These are phyloP conservation scores for Suillus lakei DNA, from an alignment of 768 basidiomycete genomes.

Conservation along the genomic window DNA sequence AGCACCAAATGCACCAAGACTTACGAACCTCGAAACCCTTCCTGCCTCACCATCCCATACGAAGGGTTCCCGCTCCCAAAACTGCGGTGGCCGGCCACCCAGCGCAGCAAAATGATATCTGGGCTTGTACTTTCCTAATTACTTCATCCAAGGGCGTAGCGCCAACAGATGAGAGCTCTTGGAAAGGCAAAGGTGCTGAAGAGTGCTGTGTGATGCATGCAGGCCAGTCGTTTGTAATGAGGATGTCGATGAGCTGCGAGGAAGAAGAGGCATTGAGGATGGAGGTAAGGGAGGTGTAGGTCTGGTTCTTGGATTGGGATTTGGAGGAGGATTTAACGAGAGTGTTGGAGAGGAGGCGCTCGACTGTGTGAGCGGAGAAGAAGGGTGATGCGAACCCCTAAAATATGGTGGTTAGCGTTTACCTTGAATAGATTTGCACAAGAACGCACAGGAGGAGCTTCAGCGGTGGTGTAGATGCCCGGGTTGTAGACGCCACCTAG, in stretches of 20 bases:
- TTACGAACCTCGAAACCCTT: slow-evolving; percentile 76
- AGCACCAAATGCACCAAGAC: slow-evolving; percentile 87
- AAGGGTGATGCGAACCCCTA: slow-evolving; percentile 81
- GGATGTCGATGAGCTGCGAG: slow-evolving; percentile 75
- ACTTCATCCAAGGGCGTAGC: slow-evolving; percentile 69
- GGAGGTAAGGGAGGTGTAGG: slow-evolving; percentile 67
- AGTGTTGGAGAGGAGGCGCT: slow-evolving; percentile 74
- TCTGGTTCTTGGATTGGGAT: slow-evolving; percentile 47
- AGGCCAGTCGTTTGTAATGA: slow-evolving; percentile 84
- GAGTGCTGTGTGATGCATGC: slow-evolving; percentile 66
- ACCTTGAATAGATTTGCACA: not conserved
- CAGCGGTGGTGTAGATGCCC: slow-evolving; percentile 59
- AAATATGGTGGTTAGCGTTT: slow-evolving; percentile 9
- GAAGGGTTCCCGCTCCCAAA: slow-evolving; percentile 97
- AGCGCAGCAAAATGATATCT: slow-evolving; percentile 85
- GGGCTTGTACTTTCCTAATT: slow-evolving; percentile 69
- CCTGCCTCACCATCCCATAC: slow-evolving; percentile 75
- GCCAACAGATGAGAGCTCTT: slow-evolving; percentile 46
- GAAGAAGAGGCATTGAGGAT: slow-evolving; percentile 65
- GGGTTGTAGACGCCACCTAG: slow-evolving; percentile 79
- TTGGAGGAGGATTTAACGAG: slow-evolving; percentile 52
- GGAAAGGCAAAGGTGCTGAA: slow-evolving; percentile 49
- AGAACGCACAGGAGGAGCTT: slow-evolving; percentile 64
- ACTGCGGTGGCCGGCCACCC: slow-evolving; percentile 68
- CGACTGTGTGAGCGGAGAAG: slow-evolving; percentile 71